phyloP scores from a whole-genome alignment of 2,329 filamentous ascomycete genomes.

The Trichoderma semiorbis region DNA sequence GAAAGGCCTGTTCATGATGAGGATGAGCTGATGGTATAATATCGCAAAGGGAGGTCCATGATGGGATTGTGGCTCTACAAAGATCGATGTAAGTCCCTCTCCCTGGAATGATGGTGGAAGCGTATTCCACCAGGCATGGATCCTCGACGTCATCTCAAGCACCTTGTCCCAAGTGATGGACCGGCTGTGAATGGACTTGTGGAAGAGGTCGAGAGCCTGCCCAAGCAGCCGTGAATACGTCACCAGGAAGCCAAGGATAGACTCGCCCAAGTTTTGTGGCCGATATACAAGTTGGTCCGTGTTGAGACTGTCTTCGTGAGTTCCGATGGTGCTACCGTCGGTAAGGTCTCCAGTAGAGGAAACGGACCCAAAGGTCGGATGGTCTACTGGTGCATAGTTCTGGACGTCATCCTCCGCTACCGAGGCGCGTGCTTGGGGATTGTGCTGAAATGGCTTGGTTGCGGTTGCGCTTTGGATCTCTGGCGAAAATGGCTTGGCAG shows the following conservation, averaged over 20 bases:
- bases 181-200: slow-evolving; percentile 14
- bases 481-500: background rate
- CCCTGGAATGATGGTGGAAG: slow-evolving; percentile 5
- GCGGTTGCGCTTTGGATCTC: background rate
- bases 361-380: slow-evolving; percentile 1
- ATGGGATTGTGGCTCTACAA: slow-evolving; percentile 8
- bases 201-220: slow-evolving; percentile 14
- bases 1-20: slow-evolving; percentile 14
- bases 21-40: slow-evolving; percentile 10
- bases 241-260: slow-evolving; percentile 7
- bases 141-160: slow-evolving; percentile 15
- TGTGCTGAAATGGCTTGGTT: background rate
- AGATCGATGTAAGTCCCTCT: slow-evolving; percentile 5
- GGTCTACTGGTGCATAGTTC: slow-evolving; percentile 1
- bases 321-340: slow-evolving; percentile 4
- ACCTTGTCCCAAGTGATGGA: slow-evolving; percentile 15
- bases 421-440: background rate
- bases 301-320: background rate
- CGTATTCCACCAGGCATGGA: slow-evolving; percentile 14
- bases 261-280: slow-evolving; percentile 3
- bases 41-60: slow-evolving; percentile 14
- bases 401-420: background rate
- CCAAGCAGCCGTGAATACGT: slow-evolving; percentile 13
- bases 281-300: slow-evolving; percentile 6
- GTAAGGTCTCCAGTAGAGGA: slow-evolving; percentile 11